Evolutionary conservation across 371 early-diverging fungal species (phyloP).

Genomic region (Syncephalastrum contaminatum): DNA sequence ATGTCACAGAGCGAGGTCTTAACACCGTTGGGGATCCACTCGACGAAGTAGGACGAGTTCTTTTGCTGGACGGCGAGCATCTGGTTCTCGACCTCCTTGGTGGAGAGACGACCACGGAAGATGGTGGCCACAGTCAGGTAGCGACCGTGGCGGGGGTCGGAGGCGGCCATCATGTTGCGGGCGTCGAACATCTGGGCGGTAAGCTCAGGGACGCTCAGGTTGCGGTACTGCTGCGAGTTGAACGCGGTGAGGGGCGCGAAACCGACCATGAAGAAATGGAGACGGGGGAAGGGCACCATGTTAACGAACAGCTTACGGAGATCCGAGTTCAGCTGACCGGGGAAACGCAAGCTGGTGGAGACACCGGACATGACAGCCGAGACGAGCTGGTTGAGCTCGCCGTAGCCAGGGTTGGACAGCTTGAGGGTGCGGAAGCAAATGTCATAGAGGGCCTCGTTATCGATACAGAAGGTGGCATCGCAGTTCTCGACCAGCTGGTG

Average conservation of each 20-base stretch:
- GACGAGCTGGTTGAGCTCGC: constrained; percentile 78
- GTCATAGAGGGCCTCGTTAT: constrained; percentile 94
- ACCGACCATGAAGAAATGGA: constrained; percentile 99
- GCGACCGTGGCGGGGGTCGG: constrained; percentile 95
- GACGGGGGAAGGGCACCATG: constrained; percentile 98
- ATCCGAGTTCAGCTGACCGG: constrained; percentile 97
- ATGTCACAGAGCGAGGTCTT: constrained; percentile 99
- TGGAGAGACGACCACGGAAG: constrained; percentile 97
- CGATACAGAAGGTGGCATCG: constrained; percentile 96
- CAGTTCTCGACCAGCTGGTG: constrained; percentile 88
- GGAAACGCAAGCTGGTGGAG: constrained; percentile 97
- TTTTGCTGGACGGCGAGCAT: constrained; percentile 92
- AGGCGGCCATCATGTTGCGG: constrained; percentile 98
- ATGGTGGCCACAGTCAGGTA: constrained; percentile 97
- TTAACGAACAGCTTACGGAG: constrained; percentile 97
- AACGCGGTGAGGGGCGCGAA: constrained; percentile 93
- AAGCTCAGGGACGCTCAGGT: constrained; percentile 87
- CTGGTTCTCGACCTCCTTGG: constrained; percentile 99
- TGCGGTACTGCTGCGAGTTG: constrained; percentile 84
- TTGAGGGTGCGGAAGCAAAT: constrained; percentile 85
- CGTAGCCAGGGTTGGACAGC: constrained; percentile 75
- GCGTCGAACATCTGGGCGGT: constrained; percentile 97
- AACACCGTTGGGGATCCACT: constrained; percentile 99
- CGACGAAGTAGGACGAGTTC: constrained; percentile 95
- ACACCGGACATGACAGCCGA: constrained; percentile 90